Evolutionary conservation across 2,329 filamentous ascomycete genomes (phyloP), one percentile per base, ranked within the genome.

Genomic region (Parastagonospora nodorum): DNA sequence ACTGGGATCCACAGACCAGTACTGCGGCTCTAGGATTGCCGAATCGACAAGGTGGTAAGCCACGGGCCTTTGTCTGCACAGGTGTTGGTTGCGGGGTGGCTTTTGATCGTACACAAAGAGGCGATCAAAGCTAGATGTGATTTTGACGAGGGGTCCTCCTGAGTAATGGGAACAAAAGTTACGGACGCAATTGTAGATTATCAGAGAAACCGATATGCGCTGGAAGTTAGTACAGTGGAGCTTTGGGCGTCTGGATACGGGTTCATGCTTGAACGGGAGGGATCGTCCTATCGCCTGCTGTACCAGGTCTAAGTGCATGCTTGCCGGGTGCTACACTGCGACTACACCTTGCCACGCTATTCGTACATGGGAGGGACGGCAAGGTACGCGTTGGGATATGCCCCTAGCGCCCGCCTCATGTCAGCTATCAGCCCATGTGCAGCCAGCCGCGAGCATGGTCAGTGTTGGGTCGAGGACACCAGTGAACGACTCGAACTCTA

Each of bases 251-350:
- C 14, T 42, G 40, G 32, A 35, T 27, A 46, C 48, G 50, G 48
- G 45, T 50, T 57, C 51, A 47, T 45, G 30, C 30, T 49, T 45
- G 50, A 45, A 55, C 53, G 28, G 59, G 51, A 53, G 47, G 44
- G 53, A 64, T 58, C 51, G 50, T 40, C 62, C 33, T 47, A 42
- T 24, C 29, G 42, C 49, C 46, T 63, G 39, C 53, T 57, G 35
- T 49, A 57, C 44, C 45, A 37, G 51, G 44, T 39, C 50, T 58
- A 52, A 54, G 45, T 42, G 54, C 52, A 59, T 59, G 53, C 24
- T 55, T 35, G 47, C 45, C 50, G 48, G 56, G 44, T 58, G 55
- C 51, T 55, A 56, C 35, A 50, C 47, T 50, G 49, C 44, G 53
- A 42, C 50, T 52, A 50, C 42, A 47, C 19, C 19, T 24, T 24